Base-by-base conservation (phyloP, 345 rosid genomes). In the Eucalyptus polybractea region DNA sequence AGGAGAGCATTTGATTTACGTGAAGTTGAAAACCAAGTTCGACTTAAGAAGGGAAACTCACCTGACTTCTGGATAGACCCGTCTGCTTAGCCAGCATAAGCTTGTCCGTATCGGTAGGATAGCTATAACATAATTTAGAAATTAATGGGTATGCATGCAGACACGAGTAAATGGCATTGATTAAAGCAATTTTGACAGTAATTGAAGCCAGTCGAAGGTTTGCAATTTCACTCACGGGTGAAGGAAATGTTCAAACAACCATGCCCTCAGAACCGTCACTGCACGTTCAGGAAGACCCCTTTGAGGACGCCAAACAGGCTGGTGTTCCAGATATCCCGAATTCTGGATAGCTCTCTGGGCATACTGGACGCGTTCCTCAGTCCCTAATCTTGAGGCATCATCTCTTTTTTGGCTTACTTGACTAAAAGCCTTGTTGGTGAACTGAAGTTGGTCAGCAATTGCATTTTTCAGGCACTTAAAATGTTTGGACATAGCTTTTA, bases 201-300 rank as follows among this genome's bases (percentile, higher is more conserved):
- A 37, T 76, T 76, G 45, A 88, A 51, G 86, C 21, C 13, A 22
- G 33, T 31, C 24, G 19, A 86, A 7, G 24, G 37, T 42, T 27
- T 10, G 90, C 50, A 42, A 49, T 14, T 47, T 50, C n/a, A 94
- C 99, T 96, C 90, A 97, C 99, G 99, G 99, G 91, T 97, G 99
- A 86, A 97, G 93, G 90, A 97, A 97, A 92, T 97, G 98, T 54
- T 97, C 99, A 56, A 96, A 97, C 89, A 97, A 92, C 99, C 99
- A 97, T 67, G 99, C 97, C 89, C 95, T 92, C 40, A 97, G 95
- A 80, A 97, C 97, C 2, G 97, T 92, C 45, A 97, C 99, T 13
- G 98, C 97, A 65, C 96, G 98, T 92, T 97, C 99, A 29, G 99
- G 99, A 80, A 97, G 95, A 80, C 99, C 99, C 72, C 99, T 93